Evolutionary conservation across 108 stramenopile species (phyloP).

Genomic region (Nitzschia inconspicua): DNA sequence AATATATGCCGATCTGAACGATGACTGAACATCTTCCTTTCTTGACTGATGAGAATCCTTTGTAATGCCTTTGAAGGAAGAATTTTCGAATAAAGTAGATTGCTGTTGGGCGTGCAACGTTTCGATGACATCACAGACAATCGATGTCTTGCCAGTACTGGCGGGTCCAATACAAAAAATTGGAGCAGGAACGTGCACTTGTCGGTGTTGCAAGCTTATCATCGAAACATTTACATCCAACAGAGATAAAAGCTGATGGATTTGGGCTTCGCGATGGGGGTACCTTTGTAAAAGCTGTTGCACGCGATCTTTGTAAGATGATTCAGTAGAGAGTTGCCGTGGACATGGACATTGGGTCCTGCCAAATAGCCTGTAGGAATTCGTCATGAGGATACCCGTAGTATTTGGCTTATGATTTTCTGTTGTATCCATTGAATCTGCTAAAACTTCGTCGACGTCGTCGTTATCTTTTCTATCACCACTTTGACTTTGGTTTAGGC

Average conservation of each 20-base stretch:
- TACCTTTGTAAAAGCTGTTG: background rate
- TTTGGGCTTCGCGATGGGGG: constrained; percentile 17
- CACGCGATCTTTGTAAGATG: background rate
- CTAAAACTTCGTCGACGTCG: background rate
- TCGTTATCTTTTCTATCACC: background rate
- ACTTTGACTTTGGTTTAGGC: background rate
- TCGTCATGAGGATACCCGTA: constrained; percentile 9
- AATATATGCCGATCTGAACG: constrained; percentile 42
- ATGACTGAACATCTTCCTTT: too few species aligned
- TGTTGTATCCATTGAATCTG: too few species aligned
- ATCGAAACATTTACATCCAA: background rate
- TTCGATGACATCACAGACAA: constrained; percentile 47
- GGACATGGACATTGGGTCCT: background rate
- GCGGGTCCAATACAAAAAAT: constrained; percentile 53
- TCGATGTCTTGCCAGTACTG: constrained; percentile 56
- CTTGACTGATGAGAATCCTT: too few species aligned
- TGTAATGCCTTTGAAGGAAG: too few species aligned
- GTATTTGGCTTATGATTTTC: too few species aligned
- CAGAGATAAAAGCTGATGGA: constrained; percentile 11
- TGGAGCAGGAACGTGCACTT: constrained; percentile 47
- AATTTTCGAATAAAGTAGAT: too few species aligned
- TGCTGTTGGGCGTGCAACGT: constrained; percentile 2
- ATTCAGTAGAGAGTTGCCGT: background rate
- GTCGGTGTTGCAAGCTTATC: background rate
- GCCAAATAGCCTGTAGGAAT: background rate